Percentiles rank a stretch among this genome's conserved stretches.
Evolutionary conservation across 1,139 yeast genomes (phyloP).

Genomic region (Yamadazyma dushanensis): DNA sequence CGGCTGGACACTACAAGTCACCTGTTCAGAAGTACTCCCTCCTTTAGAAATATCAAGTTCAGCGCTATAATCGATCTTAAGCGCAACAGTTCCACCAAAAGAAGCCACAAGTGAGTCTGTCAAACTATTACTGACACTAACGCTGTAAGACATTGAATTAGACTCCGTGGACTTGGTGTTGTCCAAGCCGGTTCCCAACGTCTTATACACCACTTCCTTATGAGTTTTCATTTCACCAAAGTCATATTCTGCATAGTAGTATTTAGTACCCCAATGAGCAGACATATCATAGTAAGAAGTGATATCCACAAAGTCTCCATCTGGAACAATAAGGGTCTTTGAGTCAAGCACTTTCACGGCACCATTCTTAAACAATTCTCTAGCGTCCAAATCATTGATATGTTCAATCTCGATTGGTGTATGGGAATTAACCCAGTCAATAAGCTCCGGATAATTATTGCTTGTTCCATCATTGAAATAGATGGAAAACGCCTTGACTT

Average conservation of each 20-base stretch:
- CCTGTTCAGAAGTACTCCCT: slow-evolving; percentile 4
- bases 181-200: slow-evolving; percentile 18
- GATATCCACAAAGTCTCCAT: slow-evolving; percentile 16
- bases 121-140: slow-evolving; percentile 9
- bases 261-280: slow-evolving; percentile 4
- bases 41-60: slow-evolving; percentile 12
- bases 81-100: slow-evolving; percentile 4
- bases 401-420: slow-evolving; percentile 10
- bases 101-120: slow-evolving; percentile 7
- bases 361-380: slow-evolving; percentile 17
- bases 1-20: slow-evolving; percentile 14
- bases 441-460: slow-evolving; percentile 4
- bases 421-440: slow-evolving; percentile 8
- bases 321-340: slow-evolving; percentile 20
- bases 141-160: slow-evolving; percentile 12
- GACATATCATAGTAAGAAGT: slow-evolving; percentile 10
- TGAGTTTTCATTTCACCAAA: slow-evolving; percentile 7
- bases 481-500: slow-evolving; percentile 4
- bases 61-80: slow-evolving; percentile 2
- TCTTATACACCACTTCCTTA: not conserved
- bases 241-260: slow-evolving; percentile 14
- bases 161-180: slow-evolving; percentile 13
- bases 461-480: slow-evolving; percentile 5
- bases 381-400: slow-evolving; percentile 17
- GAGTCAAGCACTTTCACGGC: slow-evolving; percentile 15